phyloP scores from a whole-genome alignment of 164 flowering plant genomes.

The Piper betle region DNA sequence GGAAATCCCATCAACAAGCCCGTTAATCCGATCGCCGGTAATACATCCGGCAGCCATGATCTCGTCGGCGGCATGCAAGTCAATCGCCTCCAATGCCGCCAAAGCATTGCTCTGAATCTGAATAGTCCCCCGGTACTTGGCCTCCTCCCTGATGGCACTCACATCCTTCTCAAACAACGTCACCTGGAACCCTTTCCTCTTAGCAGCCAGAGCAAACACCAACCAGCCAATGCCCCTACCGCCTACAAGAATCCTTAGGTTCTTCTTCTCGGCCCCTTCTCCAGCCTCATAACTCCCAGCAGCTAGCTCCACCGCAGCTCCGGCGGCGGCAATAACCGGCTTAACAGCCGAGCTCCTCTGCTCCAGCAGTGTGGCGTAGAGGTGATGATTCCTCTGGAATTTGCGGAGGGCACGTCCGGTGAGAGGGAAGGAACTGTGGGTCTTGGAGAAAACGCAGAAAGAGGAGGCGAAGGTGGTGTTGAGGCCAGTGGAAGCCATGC shows the following conservation, averaged over 20 bases:
- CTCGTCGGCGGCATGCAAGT: constrained; percentile 81
- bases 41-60: constrained; percentile 78
- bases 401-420: not conserved
- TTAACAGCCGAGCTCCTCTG: too few relatives aligned
- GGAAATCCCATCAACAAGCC: constrained; percentile 91
- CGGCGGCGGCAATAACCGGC: too few relatives aligned
- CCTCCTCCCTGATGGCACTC: constrained; percentile 93
- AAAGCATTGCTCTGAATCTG: constrained; percentile 95
- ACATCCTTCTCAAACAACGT: constrained; percentile 88
- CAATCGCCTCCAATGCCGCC: constrained; percentile 96
- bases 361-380: too few relatives aligned
- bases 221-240: constrained; percentile 98
- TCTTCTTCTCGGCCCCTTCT: constrained; percentile 2
- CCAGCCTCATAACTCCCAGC: too few relatives aligned
- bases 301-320: too few relatives aligned
- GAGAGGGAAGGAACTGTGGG: not conserved
- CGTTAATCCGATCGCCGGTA: constrained; percentile 88
- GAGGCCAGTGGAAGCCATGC: not conserved
- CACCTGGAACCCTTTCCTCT: constrained; percentile 80
- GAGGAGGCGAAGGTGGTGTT: not conserved
- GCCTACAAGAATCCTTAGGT: constrained; percentile 58
- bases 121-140: constrained; percentile 92
- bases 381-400: too few relatives aligned
- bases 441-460: too few relatives aligned
- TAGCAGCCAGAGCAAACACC: constrained; percentile 84